Evolutionary conservation across 2,329 filamentous ascomycete genomes (phyloP).

Genomic region (Cryoendolithus antarcticus): DNA sequence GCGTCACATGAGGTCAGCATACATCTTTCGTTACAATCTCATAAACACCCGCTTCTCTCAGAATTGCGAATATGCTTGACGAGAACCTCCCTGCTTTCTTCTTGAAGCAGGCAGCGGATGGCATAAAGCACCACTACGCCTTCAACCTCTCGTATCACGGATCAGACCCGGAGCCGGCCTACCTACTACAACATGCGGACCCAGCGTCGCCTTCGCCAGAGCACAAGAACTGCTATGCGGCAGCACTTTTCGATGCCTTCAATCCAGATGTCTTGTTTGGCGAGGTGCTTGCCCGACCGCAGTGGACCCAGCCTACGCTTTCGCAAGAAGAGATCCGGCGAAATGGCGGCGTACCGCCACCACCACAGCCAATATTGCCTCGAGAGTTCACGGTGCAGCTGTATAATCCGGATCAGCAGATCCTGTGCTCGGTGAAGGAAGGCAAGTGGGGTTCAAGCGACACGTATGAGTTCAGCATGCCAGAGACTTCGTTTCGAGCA

Average conservation of each 20-base stretch:
- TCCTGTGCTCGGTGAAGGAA: constrained; percentile 57
- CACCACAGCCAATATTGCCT: constrained; percentile 61
- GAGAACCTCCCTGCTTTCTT: constrained; percentile 75
- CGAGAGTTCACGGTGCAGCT: constrained; percentile 73
- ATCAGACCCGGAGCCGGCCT: constrained; percentile 66
- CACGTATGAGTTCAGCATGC: constrained; percentile 87
- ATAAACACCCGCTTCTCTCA: no score
- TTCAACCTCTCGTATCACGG: constrained; percentile 57
- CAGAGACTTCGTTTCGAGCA: constrained; percentile 67
- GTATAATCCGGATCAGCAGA: constrained; percentile 83
- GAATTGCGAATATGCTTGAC: constrained; percentile 57
- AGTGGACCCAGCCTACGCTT: constrained; percentile 72
- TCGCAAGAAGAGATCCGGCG: constrained; percentile 68
- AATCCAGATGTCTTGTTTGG: constrained; percentile 72
- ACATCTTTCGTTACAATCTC: no score
- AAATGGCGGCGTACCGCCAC: constrained; percentile 52
- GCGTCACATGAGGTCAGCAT: no score
- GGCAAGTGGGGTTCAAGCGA: constrained; percentile 70
- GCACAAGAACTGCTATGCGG: constrained; percentile 73
- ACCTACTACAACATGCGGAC: constrained; percentile 66
- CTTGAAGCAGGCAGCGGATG: constrained; percentile 41
- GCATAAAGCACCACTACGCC: constrained; percentile 39
- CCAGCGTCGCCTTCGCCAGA: constrained; percentile 46
- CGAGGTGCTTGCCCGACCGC: constrained; percentile 71
- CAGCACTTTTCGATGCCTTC: constrained; percentile 72